Evolutionary conservation across 2,329 filamentous ascomycete genomes (phyloP).

Genomic region (Fusarium duplospermum): DNA sequence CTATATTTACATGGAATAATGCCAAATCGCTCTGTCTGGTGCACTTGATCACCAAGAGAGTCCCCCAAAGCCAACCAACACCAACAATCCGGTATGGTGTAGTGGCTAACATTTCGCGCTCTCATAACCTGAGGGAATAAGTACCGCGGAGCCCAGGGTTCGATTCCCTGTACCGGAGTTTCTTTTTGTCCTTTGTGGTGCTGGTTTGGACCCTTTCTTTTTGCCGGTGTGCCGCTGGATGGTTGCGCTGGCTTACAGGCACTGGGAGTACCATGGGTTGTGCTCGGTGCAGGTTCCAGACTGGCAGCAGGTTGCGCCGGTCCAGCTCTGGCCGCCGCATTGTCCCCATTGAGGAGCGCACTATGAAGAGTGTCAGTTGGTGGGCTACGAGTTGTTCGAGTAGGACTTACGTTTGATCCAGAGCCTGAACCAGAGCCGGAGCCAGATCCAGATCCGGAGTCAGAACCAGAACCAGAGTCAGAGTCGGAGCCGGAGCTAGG

Average conservation of each 20-base stretch:
- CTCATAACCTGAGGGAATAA: slow-evolving; percentile 41
- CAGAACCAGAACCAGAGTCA: neutral
- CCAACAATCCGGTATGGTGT: slow-evolving; percentile 28
- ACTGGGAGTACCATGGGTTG: slow-evolving; percentile 44
- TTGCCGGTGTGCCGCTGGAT: neutral
- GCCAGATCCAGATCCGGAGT: neutral
- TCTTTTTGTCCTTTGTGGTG: neutral
- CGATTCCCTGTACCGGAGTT: slow-evolving; percentile 6
- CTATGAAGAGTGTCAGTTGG: slow-evolving; percentile 11
- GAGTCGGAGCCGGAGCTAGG: neutral
- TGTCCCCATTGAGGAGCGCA: slow-evolving; percentile 38
- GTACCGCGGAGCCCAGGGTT: slow-evolving; percentile 2
- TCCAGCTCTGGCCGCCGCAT: slow-evolving; percentile 41
- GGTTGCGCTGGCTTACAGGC: neutral
- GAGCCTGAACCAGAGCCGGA: neutral
- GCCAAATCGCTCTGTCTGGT: neutral
- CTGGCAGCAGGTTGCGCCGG: slow-evolving; percentile 40
- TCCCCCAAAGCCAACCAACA: neutral
- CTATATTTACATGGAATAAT: neutral
- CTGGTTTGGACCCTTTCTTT: neutral
- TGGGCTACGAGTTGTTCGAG: neutral
- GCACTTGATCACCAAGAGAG: neutral
- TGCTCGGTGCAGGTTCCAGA: slow-evolving; percentile 34
- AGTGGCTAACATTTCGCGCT: slow-evolving; percentile 46
- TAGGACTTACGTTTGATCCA: slow-evolving; percentile 13